Evolutionary conservation across 345 rosid species (phyloP).

Genomic region (Orychophragmus violaceus): DNA sequence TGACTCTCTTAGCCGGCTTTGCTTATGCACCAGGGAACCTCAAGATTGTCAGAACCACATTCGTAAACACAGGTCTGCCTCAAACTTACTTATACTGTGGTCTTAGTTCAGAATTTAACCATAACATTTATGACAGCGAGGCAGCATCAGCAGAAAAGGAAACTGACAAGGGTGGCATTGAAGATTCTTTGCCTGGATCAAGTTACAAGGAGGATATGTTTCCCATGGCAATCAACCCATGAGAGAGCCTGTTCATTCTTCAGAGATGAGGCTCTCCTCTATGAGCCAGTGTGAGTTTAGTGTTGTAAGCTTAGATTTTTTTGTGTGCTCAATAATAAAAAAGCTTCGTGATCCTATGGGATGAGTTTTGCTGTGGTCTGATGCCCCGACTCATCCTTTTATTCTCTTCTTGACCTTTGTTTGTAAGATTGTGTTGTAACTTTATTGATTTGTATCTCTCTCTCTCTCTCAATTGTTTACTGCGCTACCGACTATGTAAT

Average conservation of each 20-base stretch:
- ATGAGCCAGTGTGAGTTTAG: too few species aligned
- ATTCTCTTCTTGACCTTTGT: too few species aligned
- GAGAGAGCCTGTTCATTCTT: background rate
- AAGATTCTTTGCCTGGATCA: conserved; percentile 28
- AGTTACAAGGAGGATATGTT: conserved; percentile 43
- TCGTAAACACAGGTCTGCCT: conserved; percentile 34
- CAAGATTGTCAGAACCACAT: conserved; percentile 25
- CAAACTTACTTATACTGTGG: background rate
- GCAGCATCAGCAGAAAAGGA: conserved; percentile 33
- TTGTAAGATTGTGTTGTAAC: background rate
- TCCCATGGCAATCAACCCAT: conserved; percentile 20
- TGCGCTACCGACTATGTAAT: background rate
- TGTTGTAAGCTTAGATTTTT: conserved; percentile 8
- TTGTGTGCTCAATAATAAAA: conserved; percentile 8
- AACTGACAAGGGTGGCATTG: conserved; percentile 9
- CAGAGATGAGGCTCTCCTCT: background rate
- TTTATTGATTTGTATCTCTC: background rate
- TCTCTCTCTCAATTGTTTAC: background rate
- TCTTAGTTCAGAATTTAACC: background rate
- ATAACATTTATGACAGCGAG: conserved; percentile 17
- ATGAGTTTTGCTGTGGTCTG: conserved; percentile 29
- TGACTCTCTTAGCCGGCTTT: conserved; percentile 31
- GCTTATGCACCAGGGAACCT: conserved; percentile 37
- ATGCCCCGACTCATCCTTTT: conserved; percentile 27
- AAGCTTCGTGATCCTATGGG: background rate